Evolutionary conservation across 2,329 filamentous ascomycete species (phyloP).

Genomic region (Beauveria australis): DNA sequence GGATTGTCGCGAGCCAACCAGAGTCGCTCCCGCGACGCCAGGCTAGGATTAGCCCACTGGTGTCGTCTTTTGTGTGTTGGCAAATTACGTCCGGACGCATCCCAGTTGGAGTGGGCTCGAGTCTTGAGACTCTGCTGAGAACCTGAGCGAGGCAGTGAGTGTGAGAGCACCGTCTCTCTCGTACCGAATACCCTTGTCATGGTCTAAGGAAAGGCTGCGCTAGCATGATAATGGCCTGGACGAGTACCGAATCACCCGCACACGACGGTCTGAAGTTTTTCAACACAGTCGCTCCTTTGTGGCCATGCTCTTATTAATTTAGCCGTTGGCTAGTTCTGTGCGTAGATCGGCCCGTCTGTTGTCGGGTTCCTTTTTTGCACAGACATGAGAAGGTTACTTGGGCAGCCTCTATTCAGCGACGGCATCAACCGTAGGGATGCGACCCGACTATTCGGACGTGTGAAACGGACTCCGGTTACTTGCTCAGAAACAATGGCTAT

Average conservation of each 20-base stretch:
- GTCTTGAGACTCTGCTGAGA: neutral
- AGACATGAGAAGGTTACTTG: neutral
- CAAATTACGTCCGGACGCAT: neutral
- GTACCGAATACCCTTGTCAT: neutral
- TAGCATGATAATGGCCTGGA: neutral
- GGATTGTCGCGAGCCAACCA: slow-evolving; percentile 4
- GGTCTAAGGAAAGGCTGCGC: neutral
- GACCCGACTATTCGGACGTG: neutral
- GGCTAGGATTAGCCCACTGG: neutral
- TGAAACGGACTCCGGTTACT: neutral
- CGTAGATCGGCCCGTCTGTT: neutral
- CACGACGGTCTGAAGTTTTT: neutral
- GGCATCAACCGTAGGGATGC: neutral
- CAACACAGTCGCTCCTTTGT: neutral
- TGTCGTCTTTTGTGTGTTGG: slow-evolving; percentile 1
- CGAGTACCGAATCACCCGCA: neutral
- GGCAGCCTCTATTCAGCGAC: neutral
- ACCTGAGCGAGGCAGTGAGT: neutral
- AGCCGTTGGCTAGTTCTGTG: neutral
- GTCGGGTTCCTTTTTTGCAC: neutral
- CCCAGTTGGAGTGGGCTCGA: neutral
- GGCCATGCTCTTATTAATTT: neutral
- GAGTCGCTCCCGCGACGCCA: neutral
- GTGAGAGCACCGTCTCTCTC: neutral
- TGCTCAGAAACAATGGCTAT: neutral